phyloP scores from a whole-genome alignment of 106 monocot species.

The Allium cepa region DNA sequence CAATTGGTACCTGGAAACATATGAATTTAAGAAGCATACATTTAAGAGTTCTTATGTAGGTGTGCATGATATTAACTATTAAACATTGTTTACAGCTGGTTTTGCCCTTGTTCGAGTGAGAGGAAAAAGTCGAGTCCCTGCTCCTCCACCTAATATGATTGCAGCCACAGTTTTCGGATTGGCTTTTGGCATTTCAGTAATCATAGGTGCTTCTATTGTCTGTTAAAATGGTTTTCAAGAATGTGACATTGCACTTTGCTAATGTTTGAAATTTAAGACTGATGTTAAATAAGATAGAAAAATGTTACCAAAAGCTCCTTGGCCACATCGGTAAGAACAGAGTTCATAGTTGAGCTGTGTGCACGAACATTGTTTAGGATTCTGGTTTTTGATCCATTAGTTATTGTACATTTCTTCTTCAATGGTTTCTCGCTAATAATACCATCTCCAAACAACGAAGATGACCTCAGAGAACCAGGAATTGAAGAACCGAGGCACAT shows the following conservation, averaged over 20 bases:
- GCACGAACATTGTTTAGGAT: conserved; percentile 1
- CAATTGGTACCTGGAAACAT: conserved; percentile 57
- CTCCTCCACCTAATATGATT: conserved; percentile 75
- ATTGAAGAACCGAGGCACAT: not conserved
- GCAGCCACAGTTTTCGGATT: conserved; percentile 58
- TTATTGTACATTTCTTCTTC: conserved; percentile 4
- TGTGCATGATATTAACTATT: not conserved
- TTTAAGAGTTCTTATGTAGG: not conserved
- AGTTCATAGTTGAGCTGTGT: conserved; percentile 5
- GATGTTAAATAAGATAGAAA: not conserved
- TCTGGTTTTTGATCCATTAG: not conserved
- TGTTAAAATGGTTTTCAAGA: conserved; percentile 4
- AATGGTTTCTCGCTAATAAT: not conserved
- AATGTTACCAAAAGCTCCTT: conserved; percentile 11
- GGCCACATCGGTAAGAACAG: conserved; percentile 14
- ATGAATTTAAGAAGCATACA: too few species aligned
- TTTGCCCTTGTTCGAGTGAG: conserved; percentile 62
- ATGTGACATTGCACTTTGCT: not conserved
- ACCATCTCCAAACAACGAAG: not conserved
- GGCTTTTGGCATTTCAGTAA: conserved; percentile 12
- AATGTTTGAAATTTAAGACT: not conserved
- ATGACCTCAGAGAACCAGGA: not conserved
- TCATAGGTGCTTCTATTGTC: conserved; percentile 17
- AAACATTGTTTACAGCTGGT: conserved; percentile 41
- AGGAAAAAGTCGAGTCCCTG: conserved; percentile 67